Conservation (phyloP, 495 filamentous ascomycete genomes). For the Aspergillus hancockii region DNA sequence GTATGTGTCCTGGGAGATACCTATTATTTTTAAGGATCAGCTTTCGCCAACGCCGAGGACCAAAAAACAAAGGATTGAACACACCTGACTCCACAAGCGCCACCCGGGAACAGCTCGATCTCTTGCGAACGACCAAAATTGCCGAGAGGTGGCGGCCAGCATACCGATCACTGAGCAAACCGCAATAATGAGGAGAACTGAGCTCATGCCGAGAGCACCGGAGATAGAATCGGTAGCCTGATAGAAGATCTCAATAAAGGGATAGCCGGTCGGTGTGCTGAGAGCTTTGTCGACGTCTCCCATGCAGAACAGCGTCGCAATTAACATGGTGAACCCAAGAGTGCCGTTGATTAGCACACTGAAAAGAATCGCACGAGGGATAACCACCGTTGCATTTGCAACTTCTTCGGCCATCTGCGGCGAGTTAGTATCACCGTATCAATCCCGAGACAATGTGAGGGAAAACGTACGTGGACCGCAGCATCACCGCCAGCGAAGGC, state of each 20-base stretch:
- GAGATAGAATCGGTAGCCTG: conserved; percentile 36
- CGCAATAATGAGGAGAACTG: conserved; percentile 43
- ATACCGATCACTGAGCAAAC: conserved; percentile 42
- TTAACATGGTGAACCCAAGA: conserved; percentile 48
- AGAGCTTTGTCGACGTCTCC: conserved; percentile 40
- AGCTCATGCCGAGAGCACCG: conserved; percentile 45
- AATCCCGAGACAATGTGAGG: not conserved
- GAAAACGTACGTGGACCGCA: conserved; percentile 37
- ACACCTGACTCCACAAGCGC: conserved; percentile 40
- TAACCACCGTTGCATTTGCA: conserved; percentile 40
- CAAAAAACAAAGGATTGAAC: not conserved
- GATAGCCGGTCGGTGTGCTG: conserved; percentile 37
- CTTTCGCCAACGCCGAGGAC: not conserved
- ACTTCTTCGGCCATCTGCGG: conserved; percentile 56
- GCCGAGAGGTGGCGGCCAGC: conserved; percentile 50
- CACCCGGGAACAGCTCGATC: conserved; percentile 52
- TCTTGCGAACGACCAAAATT: conserved; percentile 56
- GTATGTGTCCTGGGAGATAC: not conserved
- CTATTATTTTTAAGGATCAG: not conserved
- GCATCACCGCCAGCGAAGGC: conserved; percentile 41
- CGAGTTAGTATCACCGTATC: not conserved
- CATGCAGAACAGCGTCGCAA: conserved; percentile 51
- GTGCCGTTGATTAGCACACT: conserved; percentile 48
- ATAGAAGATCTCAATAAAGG: conserved; percentile 52
- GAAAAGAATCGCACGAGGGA: conserved; percentile 50